Conservation (phyloP, 192 early-diverging fungal species). For the Coemansia sp. region DNA sequence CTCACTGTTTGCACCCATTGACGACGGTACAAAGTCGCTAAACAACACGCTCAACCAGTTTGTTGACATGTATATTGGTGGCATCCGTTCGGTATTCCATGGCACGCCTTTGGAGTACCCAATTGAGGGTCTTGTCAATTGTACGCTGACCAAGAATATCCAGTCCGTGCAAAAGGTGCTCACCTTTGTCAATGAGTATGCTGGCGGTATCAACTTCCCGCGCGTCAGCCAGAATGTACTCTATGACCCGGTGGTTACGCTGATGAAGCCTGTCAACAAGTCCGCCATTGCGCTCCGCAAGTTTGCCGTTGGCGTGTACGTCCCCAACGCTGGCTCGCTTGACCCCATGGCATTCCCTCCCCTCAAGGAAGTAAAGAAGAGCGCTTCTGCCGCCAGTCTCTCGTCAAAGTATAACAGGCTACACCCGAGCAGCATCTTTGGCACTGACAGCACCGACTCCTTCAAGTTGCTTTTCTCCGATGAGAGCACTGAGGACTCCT, state of each 20-base stretch:
- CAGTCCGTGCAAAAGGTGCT: slow-evolving; percentile 34
- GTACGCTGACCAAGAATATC: slow-evolving; percentile 50
- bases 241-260: slow-evolving; percentile 10
- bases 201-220: slow-evolving; percentile 33
- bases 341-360: slow-evolving; percentile 27
- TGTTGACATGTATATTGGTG: slow-evolving; percentile 30
- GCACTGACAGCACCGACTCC: not conserved
- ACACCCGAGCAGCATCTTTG: not conserved
- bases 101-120: slow-evolving; percentile 31
- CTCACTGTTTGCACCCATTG: slow-evolving; percentile 41
- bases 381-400: not conserved
- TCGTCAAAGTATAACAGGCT: not conserved
- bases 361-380: not conserved
- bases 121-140: slow-evolving; percentile 52
- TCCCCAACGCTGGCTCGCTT: slow-evolving; percentile 27
- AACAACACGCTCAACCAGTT: slow-evolving; percentile 47
- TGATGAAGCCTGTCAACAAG: slow-evolving; percentile 33
- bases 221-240: slow-evolving; percentile 27
- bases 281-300: slow-evolving; percentile 20
- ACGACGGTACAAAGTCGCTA: slow-evolving; percentile 23
- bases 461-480: not conserved
- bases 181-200: slow-evolving; percentile 36
- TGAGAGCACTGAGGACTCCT: not conserved
- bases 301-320: slow-evolving; percentile 37
- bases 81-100: slow-evolving; percentile 37